These are phyloP conservation scores for Neurospora sp. DNA, from an alignment of 495 filamentous ascomycete genomes.

Conservation along the genomic window DNA sequence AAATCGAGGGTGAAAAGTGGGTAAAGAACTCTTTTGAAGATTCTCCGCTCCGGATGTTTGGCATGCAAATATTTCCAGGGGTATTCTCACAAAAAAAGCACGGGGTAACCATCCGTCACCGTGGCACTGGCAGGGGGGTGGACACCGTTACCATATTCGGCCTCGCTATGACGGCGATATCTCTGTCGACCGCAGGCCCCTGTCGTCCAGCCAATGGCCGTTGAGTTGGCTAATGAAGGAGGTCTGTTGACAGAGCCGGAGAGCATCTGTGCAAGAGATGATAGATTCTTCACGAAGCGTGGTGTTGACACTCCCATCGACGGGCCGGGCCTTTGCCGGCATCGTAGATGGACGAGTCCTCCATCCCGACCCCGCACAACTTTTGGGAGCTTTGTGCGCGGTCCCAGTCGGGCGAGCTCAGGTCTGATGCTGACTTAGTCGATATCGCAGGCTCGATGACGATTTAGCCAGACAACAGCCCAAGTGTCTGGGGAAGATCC, in stretches of 20 bases:
- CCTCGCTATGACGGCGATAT: constrained; percentile 5
- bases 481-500: not conserved
- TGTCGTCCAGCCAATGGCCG: constrained; percentile 13
- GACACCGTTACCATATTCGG: constrained; percentile 15
- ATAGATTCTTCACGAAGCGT: not conserved
- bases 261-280: constrained; percentile 7
- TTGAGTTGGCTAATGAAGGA: constrained; percentile 20
- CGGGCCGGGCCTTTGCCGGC: not conserved
- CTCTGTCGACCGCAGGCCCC: constrained; percentile 7
- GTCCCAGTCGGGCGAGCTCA: not conserved
- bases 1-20: too few species aligned
- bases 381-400: not conserved
- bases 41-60: not conserved
- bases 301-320: constrained; percentile 1
- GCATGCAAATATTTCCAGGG: not conserved
- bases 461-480: not conserved
- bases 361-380: not conserved
- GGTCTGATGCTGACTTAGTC: not conserved
- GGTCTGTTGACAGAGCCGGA: constrained; percentile 13
- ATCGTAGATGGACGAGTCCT: not conserved
- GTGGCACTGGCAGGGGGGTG: constrained; percentile 10
- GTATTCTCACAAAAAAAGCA: not conserved
- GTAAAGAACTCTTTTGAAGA: not conserved
- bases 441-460: not conserved
- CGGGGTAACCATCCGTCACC: constrained; percentile 11